These are phyloP conservation scores for Hanseniaspora vineae DNA, from an alignment of 805 yeast genomes.

Conservation along the genomic window DNA sequence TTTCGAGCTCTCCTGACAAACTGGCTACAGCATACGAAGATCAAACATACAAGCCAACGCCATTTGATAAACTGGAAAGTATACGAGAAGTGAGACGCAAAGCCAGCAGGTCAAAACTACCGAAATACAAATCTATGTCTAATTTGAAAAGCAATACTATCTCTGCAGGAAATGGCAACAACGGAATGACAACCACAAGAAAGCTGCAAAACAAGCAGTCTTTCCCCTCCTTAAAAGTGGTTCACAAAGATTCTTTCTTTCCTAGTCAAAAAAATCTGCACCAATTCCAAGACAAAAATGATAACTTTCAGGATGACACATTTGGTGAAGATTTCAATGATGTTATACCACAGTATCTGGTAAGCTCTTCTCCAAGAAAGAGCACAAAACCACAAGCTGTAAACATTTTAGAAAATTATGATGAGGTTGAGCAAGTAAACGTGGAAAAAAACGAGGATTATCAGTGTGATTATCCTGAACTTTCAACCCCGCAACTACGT, in stretches of 20 bases:
- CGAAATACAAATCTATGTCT: neutral
- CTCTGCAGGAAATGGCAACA: neutral
- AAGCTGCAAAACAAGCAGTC: neutral
- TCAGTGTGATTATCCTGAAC: constrained; percentile 10
- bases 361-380: neutral
- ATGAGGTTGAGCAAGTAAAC: neutral
- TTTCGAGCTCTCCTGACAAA: neutral
- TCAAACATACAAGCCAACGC: too few species aligned
- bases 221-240: neutral
- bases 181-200: neutral
- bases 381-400: neutral
- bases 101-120: neutral
- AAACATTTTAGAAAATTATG: neutral
- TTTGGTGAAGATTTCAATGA: neutral
- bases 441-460: neutral
- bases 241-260: neutral
- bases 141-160: neutral
- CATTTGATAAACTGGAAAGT: neutral
- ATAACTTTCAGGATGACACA: neutral
- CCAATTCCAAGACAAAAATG: neutral
- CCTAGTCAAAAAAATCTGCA: neutral
- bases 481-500: constrained; percentile 16
- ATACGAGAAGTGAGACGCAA: neutral
- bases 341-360: neutral
- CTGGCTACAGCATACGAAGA: neutral